Evolutionary conservation across 2,329 filamentous ascomycete genomes (phyloP).

Genomic region (Pseudogymnoascus sp.): DNA sequence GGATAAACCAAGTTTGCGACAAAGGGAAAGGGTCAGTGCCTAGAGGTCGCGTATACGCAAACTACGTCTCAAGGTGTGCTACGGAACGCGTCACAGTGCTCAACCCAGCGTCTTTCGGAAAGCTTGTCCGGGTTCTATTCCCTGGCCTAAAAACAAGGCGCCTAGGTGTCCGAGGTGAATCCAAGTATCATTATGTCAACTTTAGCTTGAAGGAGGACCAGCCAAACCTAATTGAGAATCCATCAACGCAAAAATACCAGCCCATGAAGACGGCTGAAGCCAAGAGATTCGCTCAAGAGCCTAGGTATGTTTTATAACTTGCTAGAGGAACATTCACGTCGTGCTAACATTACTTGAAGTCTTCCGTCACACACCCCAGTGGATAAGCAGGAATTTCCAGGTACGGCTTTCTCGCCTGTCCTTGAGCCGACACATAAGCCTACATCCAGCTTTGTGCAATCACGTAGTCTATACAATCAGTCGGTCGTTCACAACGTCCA

Average conservation of each 20-base stretch:
- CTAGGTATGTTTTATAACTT: constrained; percentile 39
- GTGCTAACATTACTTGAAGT: constrained; percentile 17
- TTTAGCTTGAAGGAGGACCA: constrained; percentile 53
- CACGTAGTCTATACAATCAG: constrained; percentile 52
- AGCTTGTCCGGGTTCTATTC: constrained; percentile 92
- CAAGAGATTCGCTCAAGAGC: constrained; percentile 40
- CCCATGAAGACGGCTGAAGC: constrained; percentile 44
- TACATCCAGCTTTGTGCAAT: constrained; percentile 27
- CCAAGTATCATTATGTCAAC: constrained; percentile 92
- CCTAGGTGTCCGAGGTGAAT: constrained; percentile 88
- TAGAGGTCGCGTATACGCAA: constrained; percentile 86
- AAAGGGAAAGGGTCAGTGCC: constrained; percentile 81
- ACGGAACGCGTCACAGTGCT: constrained; percentile 90
- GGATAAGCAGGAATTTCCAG: neutral
- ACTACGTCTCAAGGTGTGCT: constrained; percentile 87
- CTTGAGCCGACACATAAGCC: neutral
- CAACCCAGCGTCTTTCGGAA: constrained; percentile 96
- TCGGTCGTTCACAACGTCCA: constrained; percentile 50
- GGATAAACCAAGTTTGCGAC: constrained; percentile 67
- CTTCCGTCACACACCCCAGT: neutral
- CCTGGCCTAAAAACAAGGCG: constrained; percentile 89
- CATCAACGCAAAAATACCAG: constrained; percentile 37
- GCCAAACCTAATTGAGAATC: constrained; percentile 22
- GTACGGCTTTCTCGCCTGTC: constrained; percentile 18
- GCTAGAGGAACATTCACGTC: neutral